Percentiles rank a stretch among this genome's conserved stretches.
These are phyloP conservation scores for Lactarius quietus DNA, from an alignment of 768 basidiomycete species.

Conservation along the genomic window DNA sequence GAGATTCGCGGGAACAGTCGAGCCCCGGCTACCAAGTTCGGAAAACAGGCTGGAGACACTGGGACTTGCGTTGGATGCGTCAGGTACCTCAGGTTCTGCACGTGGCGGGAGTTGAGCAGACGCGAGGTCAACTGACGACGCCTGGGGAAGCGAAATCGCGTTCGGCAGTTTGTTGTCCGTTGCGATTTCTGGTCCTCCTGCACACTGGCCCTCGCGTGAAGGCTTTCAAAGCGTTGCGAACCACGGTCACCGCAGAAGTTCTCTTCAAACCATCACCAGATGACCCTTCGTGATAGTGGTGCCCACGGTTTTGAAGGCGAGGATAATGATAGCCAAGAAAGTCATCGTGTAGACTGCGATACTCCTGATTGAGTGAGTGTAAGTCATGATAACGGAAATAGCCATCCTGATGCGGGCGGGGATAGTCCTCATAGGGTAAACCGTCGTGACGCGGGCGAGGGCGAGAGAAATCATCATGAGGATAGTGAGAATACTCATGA, in stretches of 20 bases:
- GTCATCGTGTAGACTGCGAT: background rate
- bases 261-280: conserved; percentile 1
- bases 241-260: background rate
- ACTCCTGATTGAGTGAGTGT: too few species aligned
- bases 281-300: background rate
- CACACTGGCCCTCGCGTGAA: background rate
- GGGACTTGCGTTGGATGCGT: background rate
- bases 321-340: background rate
- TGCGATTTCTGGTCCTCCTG: background rate
- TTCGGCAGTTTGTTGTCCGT: background rate
- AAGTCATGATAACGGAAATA: background rate
- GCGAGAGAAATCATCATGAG: background rate
- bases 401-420: background rate
- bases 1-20: background rate
- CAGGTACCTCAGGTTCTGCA: background rate
- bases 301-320: background rate
- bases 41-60: background rate
- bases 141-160: background rate
- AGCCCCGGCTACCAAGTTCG: background rate
- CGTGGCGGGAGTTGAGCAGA: conserved; percentile 6
- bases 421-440: background rate
- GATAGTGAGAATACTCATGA: background rate
- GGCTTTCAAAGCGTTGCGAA: background rate
- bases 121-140: conserved; percentile 12
- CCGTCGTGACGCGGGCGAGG: background rate